Percentiles rank a stretch among this genome's conserved stretches.
Conservation (phyloP, 345 rosid species). For the Clausena lansium region DNA sequence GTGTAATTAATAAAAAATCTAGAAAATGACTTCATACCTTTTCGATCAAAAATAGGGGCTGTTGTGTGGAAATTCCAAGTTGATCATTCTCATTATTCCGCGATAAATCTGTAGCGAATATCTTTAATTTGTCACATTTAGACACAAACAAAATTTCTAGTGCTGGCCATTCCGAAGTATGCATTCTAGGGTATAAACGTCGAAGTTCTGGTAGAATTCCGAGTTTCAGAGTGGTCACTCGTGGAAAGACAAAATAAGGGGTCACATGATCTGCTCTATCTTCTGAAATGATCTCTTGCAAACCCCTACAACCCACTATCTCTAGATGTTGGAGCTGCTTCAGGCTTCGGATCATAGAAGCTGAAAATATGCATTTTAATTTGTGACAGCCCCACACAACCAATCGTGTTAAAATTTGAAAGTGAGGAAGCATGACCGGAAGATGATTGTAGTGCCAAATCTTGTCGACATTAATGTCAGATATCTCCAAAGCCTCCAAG, state of each 20-base stretch:
- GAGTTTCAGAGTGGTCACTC: neutral
- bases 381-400: neutral
- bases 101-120: neutral
- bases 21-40: neutral
- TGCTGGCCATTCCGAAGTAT: slow-evolving; percentile 20
- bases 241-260: slow-evolving; percentile 20
- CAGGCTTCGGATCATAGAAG: neutral
- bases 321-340: neutral
- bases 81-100: neutral
- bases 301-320: accelerated
- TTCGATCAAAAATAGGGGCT: neutral
- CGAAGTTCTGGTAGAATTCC: neutral
- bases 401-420: neutral
- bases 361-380: neutral
- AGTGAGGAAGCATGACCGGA: neutral
- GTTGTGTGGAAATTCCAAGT: neutral
- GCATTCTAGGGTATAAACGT: slow-evolving; percentile 21
- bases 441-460: slow-evolving; percentile 1
- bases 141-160: neutral
- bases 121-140: neutral
- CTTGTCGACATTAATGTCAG: neutral
- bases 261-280: slow-evolving; percentile 7
- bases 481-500: neutral
- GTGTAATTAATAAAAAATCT: neutral
- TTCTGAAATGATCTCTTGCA: slow-evolving; percentile 1